Percentiles rank a stretch among this genome's conserved stretches.
Evolutionary conservation across 768 basidiomycete genomes (phyloP).

Genomic region (Lactarius pseudohatsudake): DNA sequence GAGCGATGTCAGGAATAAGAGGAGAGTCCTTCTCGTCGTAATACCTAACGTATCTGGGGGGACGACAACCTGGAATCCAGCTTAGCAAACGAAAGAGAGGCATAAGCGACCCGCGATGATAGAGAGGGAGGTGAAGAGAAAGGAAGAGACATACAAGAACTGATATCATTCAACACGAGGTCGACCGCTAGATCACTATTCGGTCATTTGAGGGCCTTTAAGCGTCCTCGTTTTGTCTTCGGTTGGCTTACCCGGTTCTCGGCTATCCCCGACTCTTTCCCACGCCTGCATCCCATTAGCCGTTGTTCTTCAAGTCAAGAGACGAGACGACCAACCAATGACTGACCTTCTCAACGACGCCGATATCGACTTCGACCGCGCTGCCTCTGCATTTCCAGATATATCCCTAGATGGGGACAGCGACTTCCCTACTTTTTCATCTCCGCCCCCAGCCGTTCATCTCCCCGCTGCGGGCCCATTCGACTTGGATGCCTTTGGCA

Average conservation of each 20-base stretch:
- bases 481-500: constrained; percentile 67
- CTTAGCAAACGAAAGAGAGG: constrained; percentile 19
- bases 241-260: background rate
- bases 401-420: constrained; percentile 70
- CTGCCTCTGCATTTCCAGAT: constrained; percentile 83
- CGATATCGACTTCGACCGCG: constrained; percentile 78
- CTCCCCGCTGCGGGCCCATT: constrained; percentile 43
- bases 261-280: background rate
- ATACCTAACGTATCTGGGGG: constrained; percentile 15
- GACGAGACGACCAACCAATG: constrained; percentile 29
- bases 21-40: constrained; percentile 13
- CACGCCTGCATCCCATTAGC: background rate
- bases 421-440: constrained; percentile 49
- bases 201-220: constrained; percentile 15
- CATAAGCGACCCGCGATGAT: background rate
- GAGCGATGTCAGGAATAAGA: constrained; percentile 1
- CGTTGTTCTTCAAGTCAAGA: background rate
- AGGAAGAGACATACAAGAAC: constrained; percentile 17
- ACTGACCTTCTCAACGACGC: constrained; percentile 42
- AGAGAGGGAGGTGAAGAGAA: background rate
- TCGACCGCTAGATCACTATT: background rate
- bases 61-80: constrained; percentile 24
- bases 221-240: background rate
- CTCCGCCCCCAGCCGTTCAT: constrained; percentile 33
- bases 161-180: constrained; percentile 24